phyloP scores from a whole-genome alignment of 306 rosid genomes.

The Sicyos baderoa region DNA sequence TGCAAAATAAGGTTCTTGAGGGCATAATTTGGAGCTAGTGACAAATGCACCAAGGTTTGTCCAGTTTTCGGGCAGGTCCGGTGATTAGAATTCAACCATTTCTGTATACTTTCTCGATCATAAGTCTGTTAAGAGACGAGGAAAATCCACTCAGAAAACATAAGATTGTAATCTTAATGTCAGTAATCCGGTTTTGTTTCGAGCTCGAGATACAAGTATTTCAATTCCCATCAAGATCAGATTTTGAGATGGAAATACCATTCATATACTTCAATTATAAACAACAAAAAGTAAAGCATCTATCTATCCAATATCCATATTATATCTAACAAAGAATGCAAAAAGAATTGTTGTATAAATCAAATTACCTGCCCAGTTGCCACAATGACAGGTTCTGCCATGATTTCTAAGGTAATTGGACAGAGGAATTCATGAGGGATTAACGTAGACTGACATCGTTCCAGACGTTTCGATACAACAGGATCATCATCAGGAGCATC shows the following conservation, averaged over 20 bases:
- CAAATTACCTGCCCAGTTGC: slow-evolving; percentile 76
- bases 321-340: not conserved
- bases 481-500: slow-evolving; percentile 41
- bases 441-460: slow-evolving; percentile 40
- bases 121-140: slow-evolving; percentile 46
- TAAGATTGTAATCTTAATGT: slow-evolving; percentile 7
- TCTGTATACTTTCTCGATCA: slow-evolving; percentile 78
- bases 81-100: slow-evolving; percentile 63
- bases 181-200: not conserved
- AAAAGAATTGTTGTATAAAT: not conserved
- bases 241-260: not conserved
- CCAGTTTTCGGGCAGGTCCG: slow-evolving; percentile 51
- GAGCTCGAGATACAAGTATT: not conserved
- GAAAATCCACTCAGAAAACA: slow-evolving; percentile 21
- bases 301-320: not conserved
- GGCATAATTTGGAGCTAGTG: slow-evolving; percentile 46
- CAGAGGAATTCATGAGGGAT: slow-evolving; percentile 90
- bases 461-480: slow-evolving; percentile 33
- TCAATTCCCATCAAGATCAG: not conserved
- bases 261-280: not conserved
- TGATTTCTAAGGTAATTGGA: slow-evolving; percentile 76
- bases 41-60: slow-evolving; percentile 38
- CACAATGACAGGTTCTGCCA: slow-evolving; percentile 83
- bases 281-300: not conserved
- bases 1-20: slow-evolving; percentile 49